Percentiles rank a stretch among this genome's conserved stretches.
Conservation (phyloP, 805 yeast genomes). For the Kodamaea neixiangensis region DNA sequence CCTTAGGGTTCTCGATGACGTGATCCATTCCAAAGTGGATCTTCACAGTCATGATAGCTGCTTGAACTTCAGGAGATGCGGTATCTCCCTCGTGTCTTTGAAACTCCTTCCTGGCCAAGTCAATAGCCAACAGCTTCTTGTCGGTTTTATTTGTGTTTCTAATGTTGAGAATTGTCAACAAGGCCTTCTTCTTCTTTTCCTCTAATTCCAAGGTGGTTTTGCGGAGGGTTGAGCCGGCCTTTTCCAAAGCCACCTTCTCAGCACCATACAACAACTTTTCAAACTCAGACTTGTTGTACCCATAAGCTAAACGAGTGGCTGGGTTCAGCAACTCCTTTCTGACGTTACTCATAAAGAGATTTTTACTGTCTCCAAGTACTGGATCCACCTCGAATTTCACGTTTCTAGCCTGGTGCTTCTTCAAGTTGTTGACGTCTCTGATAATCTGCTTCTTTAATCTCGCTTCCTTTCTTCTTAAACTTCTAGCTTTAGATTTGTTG, state of each 20-base stretch:
- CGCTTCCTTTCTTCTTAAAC: conserved; percentile 39
- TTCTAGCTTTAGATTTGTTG: conserved; percentile 32
- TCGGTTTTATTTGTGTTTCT: conserved; percentile 68
- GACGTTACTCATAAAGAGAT: conserved; percentile 69
- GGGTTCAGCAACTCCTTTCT: conserved; percentile 68
- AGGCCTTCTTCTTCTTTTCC: conserved; percentile 63
- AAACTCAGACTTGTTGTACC: conserved; percentile 62
- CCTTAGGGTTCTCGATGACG: conserved; percentile 66
- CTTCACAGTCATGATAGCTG: conserved; percentile 82
- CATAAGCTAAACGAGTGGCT: conserved; percentile 54
- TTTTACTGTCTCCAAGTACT: conserved; percentile 69
- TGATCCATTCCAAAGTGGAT: conserved; percentile 80
- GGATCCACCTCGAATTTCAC: conserved; percentile 63
- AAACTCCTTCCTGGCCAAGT: conserved; percentile 76
- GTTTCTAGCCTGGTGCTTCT: conserved; percentile 36
- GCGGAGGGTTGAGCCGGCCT: conserved; percentile 27
- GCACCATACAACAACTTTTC: conserved; percentile 80
- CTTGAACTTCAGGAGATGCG: conserved; percentile 94
- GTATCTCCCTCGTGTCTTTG: conserved; percentile 86
- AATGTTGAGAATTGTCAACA: conserved; percentile 70
- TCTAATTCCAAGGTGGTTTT: conserved; percentile 28
- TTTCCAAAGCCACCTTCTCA: conserved; percentile 56
- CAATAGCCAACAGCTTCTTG: conserved; percentile 55
- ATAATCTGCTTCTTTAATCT: conserved; percentile 43
- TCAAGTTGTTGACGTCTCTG: conserved; percentile 42